Evolutionary conservation across 2,329 filamentous ascomycete genomes (phyloP).

Genomic region (Cladosporium oxysporum): DNA sequence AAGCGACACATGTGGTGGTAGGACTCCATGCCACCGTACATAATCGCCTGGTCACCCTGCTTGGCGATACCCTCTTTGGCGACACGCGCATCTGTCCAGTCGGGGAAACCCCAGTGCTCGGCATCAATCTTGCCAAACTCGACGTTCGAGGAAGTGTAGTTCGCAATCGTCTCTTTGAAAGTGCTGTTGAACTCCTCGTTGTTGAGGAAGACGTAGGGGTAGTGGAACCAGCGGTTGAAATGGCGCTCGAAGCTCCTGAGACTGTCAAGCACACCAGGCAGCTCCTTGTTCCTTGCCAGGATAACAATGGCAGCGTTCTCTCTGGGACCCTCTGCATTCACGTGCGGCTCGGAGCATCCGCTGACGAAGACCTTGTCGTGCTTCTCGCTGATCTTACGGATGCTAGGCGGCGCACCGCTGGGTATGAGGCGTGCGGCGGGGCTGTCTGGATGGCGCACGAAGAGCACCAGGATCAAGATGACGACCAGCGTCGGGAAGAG

Average conservation of each 20-base stretch:
- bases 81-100: constrained; percentile 93
- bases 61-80: constrained; percentile 95
- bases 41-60: constrained; percentile 95
- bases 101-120: constrained; percentile 93
- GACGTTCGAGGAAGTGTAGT: constrained; percentile 83
- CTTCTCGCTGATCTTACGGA: constrained; percentile 91
- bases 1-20: constrained; percentile 99
- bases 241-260: constrained; percentile 97
- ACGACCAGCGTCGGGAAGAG: constrained; percentile 91
- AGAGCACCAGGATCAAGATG: constrained; percentile 84
- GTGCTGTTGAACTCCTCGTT: constrained; percentile 94
- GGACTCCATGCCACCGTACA: constrained; percentile 98
- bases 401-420: constrained; percentile 81
- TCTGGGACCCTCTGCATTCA: constrained; percentile 74
- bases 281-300: constrained; percentile 90
- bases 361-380: constrained; percentile 95
- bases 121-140: constrained; percentile 93
- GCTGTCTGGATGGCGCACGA: constrained; percentile 83
- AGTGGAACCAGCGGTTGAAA: constrained; percentile 98
- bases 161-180: constrained; percentile 84
- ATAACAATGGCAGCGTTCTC: constrained; percentile 97
- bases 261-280: constrained; percentile 94
- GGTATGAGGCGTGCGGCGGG: constrained; percentile 83
- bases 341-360: constrained; percentile 74
- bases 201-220: constrained; percentile 97